Conservation (phyloP, 2,329 filamentous ascomycete species). For the Aspergillus sp. region DNA sequence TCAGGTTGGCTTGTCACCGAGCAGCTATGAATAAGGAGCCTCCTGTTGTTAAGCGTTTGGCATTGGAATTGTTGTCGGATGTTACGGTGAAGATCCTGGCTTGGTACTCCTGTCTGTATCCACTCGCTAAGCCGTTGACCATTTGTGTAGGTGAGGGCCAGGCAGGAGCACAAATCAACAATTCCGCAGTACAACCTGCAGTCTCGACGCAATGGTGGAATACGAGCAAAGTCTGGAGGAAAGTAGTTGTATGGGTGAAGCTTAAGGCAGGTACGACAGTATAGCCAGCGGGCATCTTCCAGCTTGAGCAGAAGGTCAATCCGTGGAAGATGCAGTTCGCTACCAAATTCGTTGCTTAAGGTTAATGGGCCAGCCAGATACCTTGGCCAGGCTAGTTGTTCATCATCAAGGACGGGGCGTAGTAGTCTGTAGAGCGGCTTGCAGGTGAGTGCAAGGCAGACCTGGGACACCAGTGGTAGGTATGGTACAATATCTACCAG, state of each 20-base stretch:
- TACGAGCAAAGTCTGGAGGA: too few species aligned
- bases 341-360: neutral
- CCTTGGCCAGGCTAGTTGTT: slow-evolving; percentile 5
- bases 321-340: neutral
- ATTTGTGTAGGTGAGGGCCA: neutral
- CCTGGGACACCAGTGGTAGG: neutral
- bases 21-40: neutral
- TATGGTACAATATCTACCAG: neutral
- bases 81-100: neutral
- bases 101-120: neutral
- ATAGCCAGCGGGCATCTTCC: slow-evolving; percentile 5
- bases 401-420: neutral
- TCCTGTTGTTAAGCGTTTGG: neutral
- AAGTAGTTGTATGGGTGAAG: slow-evolving; percentile 3
- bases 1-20: slow-evolving; percentile 3
- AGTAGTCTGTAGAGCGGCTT: slow-evolving; percentile 3
- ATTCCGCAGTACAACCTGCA: neutral
- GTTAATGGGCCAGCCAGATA: neutral
- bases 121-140: neutral
- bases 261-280: slow-evolving; percentile 2
- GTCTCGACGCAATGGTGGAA: neutral
- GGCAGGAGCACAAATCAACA: slow-evolving; percentile 5
- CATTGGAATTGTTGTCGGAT: neutral
- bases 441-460: slow-evolving; percentile 9
- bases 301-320: slow-evolving; percentile 6